Percentiles rank a stretch among this genome's conserved stretches.
Evolutionary conservation across 306 rosid genomes (phyloP).

Genomic region (Quercus mongolica): DNA sequence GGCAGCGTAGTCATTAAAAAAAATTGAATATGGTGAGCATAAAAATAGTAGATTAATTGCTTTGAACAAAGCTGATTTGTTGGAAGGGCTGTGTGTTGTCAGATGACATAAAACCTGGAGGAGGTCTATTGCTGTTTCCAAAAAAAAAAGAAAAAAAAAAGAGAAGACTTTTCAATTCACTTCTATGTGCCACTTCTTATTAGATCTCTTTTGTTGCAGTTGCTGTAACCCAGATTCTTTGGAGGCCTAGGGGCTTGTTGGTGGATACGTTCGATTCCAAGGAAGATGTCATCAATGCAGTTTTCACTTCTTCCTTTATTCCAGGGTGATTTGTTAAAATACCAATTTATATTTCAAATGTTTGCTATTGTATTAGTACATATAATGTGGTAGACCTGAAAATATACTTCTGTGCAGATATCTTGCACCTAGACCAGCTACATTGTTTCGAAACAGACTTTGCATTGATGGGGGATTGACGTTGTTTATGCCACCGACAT

Average conservation of each 20-base stretch:
- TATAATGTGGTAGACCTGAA: background rate
- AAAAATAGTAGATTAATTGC: too few relatives aligned
- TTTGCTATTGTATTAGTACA: conserved; percentile 15
- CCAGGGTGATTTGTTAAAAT: conserved; percentile 76
- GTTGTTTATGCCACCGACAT: conserved; percentile 93
- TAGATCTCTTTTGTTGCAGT: conserved; percentile 44
- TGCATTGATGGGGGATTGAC: conserved; percentile 98
- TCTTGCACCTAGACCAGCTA: conserved; percentile 93
- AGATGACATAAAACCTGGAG: background rate
- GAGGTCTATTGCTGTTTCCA: background rate
- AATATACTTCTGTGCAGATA: conserved; percentile 45
- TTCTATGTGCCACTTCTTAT: background rate
- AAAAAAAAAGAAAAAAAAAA: too few relatives aligned
- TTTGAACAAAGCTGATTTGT: background rate
- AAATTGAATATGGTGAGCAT: too few relatives aligned
- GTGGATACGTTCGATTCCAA: conserved; percentile 93
- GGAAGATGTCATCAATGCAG: conserved; percentile 96
- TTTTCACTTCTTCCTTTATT: conserved; percentile 93
- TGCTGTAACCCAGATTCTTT: conserved; percentile 87
- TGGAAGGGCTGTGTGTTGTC: background rate
- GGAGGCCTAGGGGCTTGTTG: conserved; percentile 95
- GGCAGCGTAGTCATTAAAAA: too few relatives aligned
- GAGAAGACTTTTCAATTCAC: background rate
- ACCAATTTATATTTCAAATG: conserved; percentile 13
- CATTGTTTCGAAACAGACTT: conserved; percentile 70